phyloP scores from a whole-genome alignment of 805 yeast genomes.

The Hanseniaspora valbyensis region DNA sequence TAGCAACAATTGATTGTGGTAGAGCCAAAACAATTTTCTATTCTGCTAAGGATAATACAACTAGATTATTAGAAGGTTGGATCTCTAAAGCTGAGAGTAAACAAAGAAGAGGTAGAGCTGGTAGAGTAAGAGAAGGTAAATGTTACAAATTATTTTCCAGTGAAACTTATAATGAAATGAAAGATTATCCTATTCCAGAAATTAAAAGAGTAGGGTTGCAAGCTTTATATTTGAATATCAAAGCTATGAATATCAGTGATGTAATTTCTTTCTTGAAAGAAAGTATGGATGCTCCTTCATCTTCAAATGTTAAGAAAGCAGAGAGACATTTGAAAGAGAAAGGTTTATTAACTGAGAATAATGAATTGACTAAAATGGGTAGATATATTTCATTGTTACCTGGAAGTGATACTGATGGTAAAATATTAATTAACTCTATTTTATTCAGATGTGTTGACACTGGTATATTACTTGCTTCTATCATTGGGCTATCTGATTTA shows the following conservation, averaged over 20 bases:
- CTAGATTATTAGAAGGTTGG: constrained; percentile 68
- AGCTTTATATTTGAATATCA: constrained; percentile 69
- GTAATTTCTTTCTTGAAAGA: constrained; percentile 57
- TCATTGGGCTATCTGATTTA: constrained; percentile 51
- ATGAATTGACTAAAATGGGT: constrained; percentile 62
- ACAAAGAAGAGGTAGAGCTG: constrained; percentile 97
- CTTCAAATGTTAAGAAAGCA: constrained; percentile 31
- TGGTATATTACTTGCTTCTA: constrained; percentile 71
- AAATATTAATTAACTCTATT: constrained; percentile 65
- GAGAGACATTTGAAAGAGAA: constrained; percentile 45
- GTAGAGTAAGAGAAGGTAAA: constrained; percentile 75
- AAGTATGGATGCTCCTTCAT: constrained; percentile 75
- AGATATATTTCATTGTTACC: constrained; percentile 71
- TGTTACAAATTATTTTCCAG: constrained; percentile 73
- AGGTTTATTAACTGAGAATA: constrained; percentile 53
- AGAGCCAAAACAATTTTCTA: constrained; percentile 67
- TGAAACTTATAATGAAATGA: constrained; percentile 49
- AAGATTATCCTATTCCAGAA: constrained; percentile 74
- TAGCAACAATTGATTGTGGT: constrained; percentile 82
- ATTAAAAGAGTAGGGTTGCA: constrained; percentile 76
- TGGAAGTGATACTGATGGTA: constrained; percentile 74
- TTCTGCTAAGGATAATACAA: constrained; percentile 55
- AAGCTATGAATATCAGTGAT: constrained; percentile 72
- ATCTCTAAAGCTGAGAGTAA: constrained; percentile 80
- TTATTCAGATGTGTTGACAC: constrained; percentile 71